Conservation (phyloP, 495 filamentous ascomycete genomes). For the Neurospora tetraspora region DNA sequence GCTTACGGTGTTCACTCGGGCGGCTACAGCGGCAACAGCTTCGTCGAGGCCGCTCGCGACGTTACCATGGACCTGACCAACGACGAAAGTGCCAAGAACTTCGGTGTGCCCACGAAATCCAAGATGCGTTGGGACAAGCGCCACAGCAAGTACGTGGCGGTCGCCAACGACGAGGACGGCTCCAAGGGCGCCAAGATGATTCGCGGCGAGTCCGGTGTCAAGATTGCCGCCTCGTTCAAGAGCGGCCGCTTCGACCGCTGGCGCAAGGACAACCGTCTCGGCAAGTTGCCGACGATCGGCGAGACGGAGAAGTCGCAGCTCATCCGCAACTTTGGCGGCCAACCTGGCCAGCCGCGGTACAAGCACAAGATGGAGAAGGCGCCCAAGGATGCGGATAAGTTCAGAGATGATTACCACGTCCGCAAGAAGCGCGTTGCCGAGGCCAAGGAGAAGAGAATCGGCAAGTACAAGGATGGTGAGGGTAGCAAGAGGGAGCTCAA, state of each 20-base stretch:
- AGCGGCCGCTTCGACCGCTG: slow-evolving; percentile 88
- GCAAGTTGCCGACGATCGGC: slow-evolving; percentile 65
- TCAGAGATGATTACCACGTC: slow-evolving; percentile 76
- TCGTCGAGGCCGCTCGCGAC: slow-evolving; percentile 70
- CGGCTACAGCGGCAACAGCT: slow-evolving; percentile 50
- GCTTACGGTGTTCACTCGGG: slow-evolving; percentile 89
- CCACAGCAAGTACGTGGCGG: slow-evolving; percentile 82
- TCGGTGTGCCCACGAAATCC: slow-evolving; percentile 60
- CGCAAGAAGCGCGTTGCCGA: slow-evolving; percentile 84
- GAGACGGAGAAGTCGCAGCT: slow-evolving; percentile 62
- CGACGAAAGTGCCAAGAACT: slow-evolving; percentile 69
- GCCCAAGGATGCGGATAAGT: slow-evolving; percentile 87
- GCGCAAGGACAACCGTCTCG: slow-evolving; percentile 75
- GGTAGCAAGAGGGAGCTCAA: slow-evolving; percentile 67
- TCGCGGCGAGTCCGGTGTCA: slow-evolving; percentile 83
- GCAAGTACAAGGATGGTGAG: slow-evolving; percentile 55
- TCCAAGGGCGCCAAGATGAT: slow-evolving; percentile 77
- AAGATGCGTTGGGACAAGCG: slow-evolving; percentile 96
- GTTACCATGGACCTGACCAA: slow-evolving; percentile 82
- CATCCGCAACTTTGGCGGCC: slow-evolving; percentile 55
- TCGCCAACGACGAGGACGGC: slow-evolving; percentile 89
- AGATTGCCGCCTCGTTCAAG: slow-evolving; percentile 88
- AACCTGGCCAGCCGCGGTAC: slow-evolving; percentile 49
- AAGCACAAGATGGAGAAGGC: slow-evolving; percentile 76
- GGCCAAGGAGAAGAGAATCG: slow-evolving; percentile 74